phyloP scores from a whole-genome alignment of 129 eudicot species.

The Artemisia tridentata region DNA sequence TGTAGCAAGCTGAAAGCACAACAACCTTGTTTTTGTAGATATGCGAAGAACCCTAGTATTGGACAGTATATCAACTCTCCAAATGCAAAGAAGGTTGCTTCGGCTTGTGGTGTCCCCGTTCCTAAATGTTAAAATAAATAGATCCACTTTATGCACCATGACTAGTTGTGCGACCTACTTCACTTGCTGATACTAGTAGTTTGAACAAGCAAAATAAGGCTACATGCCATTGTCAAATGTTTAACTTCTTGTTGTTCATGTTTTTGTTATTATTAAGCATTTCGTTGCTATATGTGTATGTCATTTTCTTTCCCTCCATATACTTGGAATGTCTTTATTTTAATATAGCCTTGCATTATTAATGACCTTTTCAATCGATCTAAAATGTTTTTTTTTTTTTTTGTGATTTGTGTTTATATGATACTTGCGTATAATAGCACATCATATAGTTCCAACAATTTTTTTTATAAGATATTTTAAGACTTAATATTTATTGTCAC shows the following conservation, averaged over 20 bases:
- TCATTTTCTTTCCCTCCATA: too few relatives aligned
- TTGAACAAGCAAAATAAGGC: conserved; percentile 18
- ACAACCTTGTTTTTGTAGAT: conserved; percentile 30
- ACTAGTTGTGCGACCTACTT: conserved; percentile 5
- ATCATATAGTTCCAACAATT: too few relatives aligned
- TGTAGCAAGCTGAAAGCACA: conserved; percentile 31
- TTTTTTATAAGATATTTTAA: too few relatives aligned
- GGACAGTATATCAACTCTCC: conserved; percentile 29
- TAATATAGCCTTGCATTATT: too few relatives aligned
- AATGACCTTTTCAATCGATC: too few relatives aligned
- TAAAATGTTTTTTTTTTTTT: too few relatives aligned
- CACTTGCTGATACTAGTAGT: conserved; percentile 18
- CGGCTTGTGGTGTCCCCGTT: conserved; percentile 24
- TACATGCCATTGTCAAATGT: background rate
- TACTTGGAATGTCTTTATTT: too few relatives aligned
- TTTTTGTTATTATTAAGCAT: background rate
- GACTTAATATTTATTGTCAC: too few relatives aligned
- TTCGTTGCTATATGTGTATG: background rate
- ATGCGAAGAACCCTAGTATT: conserved; percentile 27
- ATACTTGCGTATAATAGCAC: too few relatives aligned
- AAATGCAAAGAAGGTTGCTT: conserved; percentile 33
- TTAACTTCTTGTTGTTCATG: too few relatives aligned
- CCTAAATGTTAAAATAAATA: conserved; percentile 36
- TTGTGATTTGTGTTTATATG: too few relatives aligned
- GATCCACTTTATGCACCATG: background rate